Evolutionary conservation across 1,284 basidiomycete genomes (phyloP).

Genomic region (Sphagnurus paluster): DNA sequence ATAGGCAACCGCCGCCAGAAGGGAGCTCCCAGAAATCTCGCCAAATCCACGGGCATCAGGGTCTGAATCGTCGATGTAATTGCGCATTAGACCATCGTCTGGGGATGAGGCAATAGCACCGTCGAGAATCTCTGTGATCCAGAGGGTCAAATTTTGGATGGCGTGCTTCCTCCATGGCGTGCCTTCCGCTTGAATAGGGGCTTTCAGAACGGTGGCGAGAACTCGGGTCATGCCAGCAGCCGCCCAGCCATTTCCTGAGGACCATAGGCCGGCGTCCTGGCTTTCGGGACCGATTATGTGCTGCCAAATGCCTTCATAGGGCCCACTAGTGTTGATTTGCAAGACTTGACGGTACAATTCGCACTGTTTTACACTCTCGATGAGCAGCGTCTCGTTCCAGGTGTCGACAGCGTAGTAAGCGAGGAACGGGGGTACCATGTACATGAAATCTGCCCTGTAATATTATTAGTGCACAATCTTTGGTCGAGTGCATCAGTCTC

Average conservation of each 20-base stretch:
- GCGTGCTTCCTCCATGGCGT: conserved; percentile 24
- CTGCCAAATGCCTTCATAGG: conserved; percentile 37
- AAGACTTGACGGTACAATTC: conserved; percentile 45
- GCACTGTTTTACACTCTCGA: conserved; percentile 48
- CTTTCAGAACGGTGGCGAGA: conserved; percentile 45
- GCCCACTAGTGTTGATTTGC: conserved; percentile 32
- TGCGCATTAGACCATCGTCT: conserved; percentile 37
- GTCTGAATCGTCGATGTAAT: conserved; percentile 37
- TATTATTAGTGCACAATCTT: background rate
- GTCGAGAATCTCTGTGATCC: conserved; percentile 42
- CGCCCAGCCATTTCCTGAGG: conserved; percentile 48
- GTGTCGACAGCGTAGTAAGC: conserved; percentile 53
- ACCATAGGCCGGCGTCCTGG: conserved; percentile 53
- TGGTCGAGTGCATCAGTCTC: too few species aligned
- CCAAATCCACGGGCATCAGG: conserved; percentile 36
- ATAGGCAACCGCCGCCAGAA: conserved; percentile 43
- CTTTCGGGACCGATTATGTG: conserved; percentile 48
- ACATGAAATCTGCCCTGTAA: conserved; percentile 63
- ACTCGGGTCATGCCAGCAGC: conserved; percentile 42
- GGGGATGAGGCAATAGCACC: conserved; percentile 40
- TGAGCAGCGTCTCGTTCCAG: conserved; percentile 40
- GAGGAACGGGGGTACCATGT: conserved; percentile 64
- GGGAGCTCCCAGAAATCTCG: conserved; percentile 43
- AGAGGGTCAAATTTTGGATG: conserved; percentile 22
- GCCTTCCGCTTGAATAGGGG: conserved; percentile 30